These are phyloP conservation scores for Podila verticillata DNA, from an alignment of 192 early-diverging fungal genomes.

Conservation along the genomic window DNA sequence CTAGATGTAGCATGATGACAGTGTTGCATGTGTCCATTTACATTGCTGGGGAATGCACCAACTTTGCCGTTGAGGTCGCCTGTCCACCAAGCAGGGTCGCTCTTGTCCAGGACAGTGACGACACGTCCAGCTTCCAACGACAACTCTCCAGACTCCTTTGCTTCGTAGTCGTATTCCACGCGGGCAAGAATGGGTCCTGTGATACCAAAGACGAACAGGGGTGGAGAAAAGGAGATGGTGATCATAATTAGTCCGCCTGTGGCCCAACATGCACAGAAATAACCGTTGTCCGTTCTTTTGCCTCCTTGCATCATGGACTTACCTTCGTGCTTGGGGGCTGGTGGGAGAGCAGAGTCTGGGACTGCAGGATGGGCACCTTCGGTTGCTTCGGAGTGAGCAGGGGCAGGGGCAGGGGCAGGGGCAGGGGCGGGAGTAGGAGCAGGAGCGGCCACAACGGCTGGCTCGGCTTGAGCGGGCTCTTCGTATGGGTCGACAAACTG, in stretches of 20 bases:
- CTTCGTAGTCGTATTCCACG: slow-evolving; percentile 79
- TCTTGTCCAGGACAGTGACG: slow-evolving; percentile 72
- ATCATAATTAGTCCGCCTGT: too few relatives aligned
- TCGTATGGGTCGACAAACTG: slow-evolving; percentile 48
- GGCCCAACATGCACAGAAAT: neutral
- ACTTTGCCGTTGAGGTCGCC: slow-evolving; percentile 75
- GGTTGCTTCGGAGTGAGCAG: neutral
- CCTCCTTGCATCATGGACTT: neutral
- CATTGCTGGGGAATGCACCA: slow-evolving; percentile 73
- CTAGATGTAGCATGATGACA: too few relatives aligned
- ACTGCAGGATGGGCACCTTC: slow-evolving; percentile 10
- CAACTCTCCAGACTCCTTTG: slow-evolving; percentile 69
- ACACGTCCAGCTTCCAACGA: slow-evolving; percentile 72
- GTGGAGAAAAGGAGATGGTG: neutral
- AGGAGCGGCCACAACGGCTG: neutral
- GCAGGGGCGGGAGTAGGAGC: too few relatives aligned
- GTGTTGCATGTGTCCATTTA: slow-evolving; percentile 24
- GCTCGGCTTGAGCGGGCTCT: neutral
- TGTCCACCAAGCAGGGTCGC: slow-evolving; percentile 71
- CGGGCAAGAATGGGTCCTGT: slow-evolving; percentile 59
- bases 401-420: neutral
- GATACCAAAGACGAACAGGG: neutral
- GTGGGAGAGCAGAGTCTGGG: slow-evolving; percentile 1
- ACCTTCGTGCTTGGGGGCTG: slow-evolving; percentile 41
- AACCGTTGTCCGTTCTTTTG: neutral